These are phyloP conservation scores for Tetratostichococcus sp. DNA, from an alignment of 139 green algal species.

Conservation along the genomic window DNA sequence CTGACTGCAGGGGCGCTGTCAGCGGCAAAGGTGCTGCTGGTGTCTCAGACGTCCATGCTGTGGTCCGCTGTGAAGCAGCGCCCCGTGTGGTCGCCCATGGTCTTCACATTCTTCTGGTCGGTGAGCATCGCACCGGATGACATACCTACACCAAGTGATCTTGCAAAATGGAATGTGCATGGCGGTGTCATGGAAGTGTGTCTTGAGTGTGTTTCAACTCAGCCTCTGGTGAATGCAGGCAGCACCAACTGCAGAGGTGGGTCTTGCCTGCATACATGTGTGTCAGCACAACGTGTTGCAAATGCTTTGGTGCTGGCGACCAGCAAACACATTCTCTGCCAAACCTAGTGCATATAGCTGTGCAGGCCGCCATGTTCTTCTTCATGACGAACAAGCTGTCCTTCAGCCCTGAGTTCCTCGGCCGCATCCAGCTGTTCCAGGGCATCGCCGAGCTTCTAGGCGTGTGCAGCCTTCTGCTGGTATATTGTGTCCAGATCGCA, in stretches of 20 bases:
- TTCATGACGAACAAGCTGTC: slow-evolving; percentile 7
- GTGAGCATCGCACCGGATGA: too few species aligned
- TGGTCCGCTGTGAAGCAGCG: neutral
- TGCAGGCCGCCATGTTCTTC: slow-evolving; percentile 12
- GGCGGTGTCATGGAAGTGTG: too few species aligned
- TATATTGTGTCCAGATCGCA: too few species aligned
- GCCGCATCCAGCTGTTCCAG: slow-evolving; percentile 64
- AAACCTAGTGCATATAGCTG: too few species aligned
- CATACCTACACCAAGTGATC: too few species aligned
- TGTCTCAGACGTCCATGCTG: neutral
- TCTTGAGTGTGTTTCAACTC: too few species aligned
- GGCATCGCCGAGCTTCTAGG: slow-evolving; percentile 59
- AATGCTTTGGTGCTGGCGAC: too few species aligned
- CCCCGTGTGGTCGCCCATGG: neutral
- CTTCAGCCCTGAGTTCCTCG: slow-evolving; percentile 59
- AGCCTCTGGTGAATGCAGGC: too few species aligned
- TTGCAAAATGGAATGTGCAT: too few species aligned
- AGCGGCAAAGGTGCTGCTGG: neutral
- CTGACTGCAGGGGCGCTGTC: neutral
- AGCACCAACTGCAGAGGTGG: neutral
- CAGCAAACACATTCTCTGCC: too few species aligned
- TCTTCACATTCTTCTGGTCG: slow-evolving; percentile 9
- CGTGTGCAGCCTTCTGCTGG: slow-evolving; percentile 4
- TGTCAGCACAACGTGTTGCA: too few species aligned
- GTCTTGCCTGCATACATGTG: too few species aligned